These are phyloP conservation scores for Rhizopus microsporus DNA, from an alignment of 371 early-diverging fungal genomes.

Conservation along the genomic window DNA sequence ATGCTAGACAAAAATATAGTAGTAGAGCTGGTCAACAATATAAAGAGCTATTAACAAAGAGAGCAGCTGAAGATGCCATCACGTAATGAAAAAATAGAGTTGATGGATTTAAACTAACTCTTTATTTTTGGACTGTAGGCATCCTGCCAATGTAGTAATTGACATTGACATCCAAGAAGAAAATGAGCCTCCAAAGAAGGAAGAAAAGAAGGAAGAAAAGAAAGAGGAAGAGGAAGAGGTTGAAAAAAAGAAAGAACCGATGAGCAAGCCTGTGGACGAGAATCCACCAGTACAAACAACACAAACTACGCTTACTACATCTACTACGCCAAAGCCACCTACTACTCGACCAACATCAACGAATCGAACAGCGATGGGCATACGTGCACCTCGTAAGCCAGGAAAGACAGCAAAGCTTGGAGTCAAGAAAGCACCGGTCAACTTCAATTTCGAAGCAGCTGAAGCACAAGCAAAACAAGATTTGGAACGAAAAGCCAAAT, in stretches of 20 bases:
- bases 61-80: slow-evolving; percentile 77
- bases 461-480: slow-evolving; percentile 89
- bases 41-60: slow-evolving; percentile 77
- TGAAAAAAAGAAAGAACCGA: not conserved
- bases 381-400: slow-evolving; percentile 38
- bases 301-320: slow-evolving; percentile 4
- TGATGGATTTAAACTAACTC: not conserved
- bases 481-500: slow-evolving; percentile 74
- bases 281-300: slow-evolving; percentile 2
- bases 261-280: not conserved
- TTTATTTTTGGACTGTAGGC: slow-evolving; percentile 16
- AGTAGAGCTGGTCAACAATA: slow-evolving; percentile 77
- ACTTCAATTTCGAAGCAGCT: slow-evolving; percentile 90
- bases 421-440: slow-evolving; percentile 74
- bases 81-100: slow-evolving; percentile 37
- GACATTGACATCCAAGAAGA: slow-evolving; percentile 23
- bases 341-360: slow-evolving; percentile 26
- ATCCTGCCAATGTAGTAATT: slow-evolving; percentile 41
- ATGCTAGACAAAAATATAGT: slow-evolving; percentile 85
- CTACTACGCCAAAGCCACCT: slow-evolving; percentile 6
- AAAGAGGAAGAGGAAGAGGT: not conserved
- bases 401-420: slow-evolving; percentile 78
- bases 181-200: not conserved
- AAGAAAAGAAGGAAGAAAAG: not conserved
- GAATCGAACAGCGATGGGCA: slow-evolving; percentile 33